Base-by-base conservation (phyloP, 2,329 filamentous ascomycete genomes). In the Emergomyces orientalis region DNA sequence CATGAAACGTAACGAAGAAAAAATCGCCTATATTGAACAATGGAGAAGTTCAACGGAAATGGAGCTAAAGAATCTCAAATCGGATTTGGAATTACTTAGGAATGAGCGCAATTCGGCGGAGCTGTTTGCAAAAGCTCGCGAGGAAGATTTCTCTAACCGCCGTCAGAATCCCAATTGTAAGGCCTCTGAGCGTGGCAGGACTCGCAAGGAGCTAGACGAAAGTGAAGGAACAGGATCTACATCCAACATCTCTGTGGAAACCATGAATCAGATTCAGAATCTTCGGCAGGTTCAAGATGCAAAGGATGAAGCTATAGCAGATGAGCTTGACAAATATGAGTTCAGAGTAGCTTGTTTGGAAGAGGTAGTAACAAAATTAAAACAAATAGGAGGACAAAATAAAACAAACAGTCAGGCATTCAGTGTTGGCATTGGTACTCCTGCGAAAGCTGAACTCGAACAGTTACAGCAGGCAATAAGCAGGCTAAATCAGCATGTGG, bases 311-410 rank as follows among this genome's bases (percentile, higher is more conserved):
- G 54, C 41, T 4, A 45, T 63, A 34, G 54, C 61, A 11, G 57
- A 63, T 41, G 56, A 60, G 17, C 57, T 59, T n/a, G 60, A 61
- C 7, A 37, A 55, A 19, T 43, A 63, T 1, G 58, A 63, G n/a
- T 51, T 54, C 27, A 56, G 19, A 54, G 34, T 68, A 11, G 25
- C 58, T 39, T 63, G 19, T n/a, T 51, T 62, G 41, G 61, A 63
- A n/a, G 51, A 62, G 9, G 22, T 27, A 3, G 17, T 68, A 1
- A 64, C 68, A 13, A 61, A 59, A 32, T 59, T 49, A 22, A 22
- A 45, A 25, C 39, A 47, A 41, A 41, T 27, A 22, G 34, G 2
- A n/a, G 34, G 22, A 41, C 27, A 4, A 7, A 27, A 39, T 8
- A n/a, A 27, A 25, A 57, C 34, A 11, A 54, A n/a, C 32, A 14